Evolutionary conservation across 2,329 filamentous ascomycete species (phyloP).

Genomic region (Pochonia chlamydosporia): DNA sequence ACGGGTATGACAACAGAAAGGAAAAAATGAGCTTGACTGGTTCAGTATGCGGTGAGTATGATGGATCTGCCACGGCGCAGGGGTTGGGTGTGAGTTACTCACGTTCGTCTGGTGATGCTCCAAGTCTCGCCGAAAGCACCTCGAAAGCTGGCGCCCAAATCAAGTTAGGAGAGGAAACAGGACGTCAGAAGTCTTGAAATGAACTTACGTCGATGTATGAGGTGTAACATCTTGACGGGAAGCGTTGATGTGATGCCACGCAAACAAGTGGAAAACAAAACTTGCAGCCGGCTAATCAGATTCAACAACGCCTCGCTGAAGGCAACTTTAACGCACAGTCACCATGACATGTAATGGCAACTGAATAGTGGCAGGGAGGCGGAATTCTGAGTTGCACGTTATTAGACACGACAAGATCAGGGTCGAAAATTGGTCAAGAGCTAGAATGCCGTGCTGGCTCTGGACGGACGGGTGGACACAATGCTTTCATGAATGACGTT

Average conservation of each 20-base stretch:
- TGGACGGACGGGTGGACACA: too few species aligned
- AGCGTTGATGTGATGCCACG: not conserved
- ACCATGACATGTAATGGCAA: too few species aligned
- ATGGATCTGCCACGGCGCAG: not conserved
- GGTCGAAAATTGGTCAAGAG: too few species aligned
- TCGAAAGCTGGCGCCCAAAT: slow-evolving; percentile 24
- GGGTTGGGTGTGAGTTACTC: slow-evolving; percentile 8
- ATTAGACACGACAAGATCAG: too few species aligned
- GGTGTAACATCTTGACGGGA: not conserved
- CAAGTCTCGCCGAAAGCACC: slow-evolving; percentile 23
- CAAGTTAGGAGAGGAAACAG: not conserved
- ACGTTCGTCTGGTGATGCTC: slow-evolving; percentile 34
- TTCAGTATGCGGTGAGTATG: not conserved
- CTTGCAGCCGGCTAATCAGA: too few species aligned
- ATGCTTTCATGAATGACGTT: too few species aligned
- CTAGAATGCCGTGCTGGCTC: too few species aligned
- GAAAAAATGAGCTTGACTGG: slow-evolving; percentile 89
- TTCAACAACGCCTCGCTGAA: too few species aligned
- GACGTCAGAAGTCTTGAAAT: not conserved
- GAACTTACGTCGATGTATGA: slow-evolving; percentile 17
- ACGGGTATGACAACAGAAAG: slow-evolving; percentile 86
- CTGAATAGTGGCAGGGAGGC: too few species aligned
- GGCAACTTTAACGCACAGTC: too few species aligned
- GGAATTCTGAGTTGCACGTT: too few species aligned
- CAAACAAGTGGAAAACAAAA: not conserved